A percentile compares a stretch with the other conserved stretches of the same genome.
These are phyloP conservation scores for Amphirosellinia nigrospora DNA, from an alignment of 495 filamentous ascomycete species.

Conservation along the genomic window DNA sequence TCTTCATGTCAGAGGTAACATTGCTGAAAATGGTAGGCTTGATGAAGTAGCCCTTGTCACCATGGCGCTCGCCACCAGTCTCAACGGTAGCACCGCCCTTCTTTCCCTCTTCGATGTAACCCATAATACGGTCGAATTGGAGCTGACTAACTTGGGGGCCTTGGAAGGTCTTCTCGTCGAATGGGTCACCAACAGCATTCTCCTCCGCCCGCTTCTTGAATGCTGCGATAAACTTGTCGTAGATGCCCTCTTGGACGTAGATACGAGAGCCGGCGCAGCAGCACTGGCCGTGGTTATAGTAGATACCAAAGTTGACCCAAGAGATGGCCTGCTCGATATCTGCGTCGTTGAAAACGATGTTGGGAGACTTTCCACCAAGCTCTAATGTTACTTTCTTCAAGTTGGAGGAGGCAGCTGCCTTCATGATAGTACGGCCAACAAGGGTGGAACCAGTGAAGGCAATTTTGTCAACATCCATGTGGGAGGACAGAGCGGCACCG, in stretches of 20 bases:
- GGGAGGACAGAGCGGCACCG: conserved; percentile 87
- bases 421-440: conserved; percentile 91
- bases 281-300: conserved; percentile 98
- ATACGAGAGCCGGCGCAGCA: conserved; percentile 96
- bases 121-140: conserved; percentile 98
- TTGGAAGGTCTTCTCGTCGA: conserved; percentile 88
- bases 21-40: conserved; percentile 96
- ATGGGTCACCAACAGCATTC: conserved; percentile 94
- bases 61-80: conserved; percentile 85
- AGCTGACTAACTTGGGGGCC: conserved; percentile 94
- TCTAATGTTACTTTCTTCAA: conserved; percentile 99
- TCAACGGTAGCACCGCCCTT: conserved; percentile 84
- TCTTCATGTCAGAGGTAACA: conserved; percentile 92
- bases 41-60: conserved; percentile 94
- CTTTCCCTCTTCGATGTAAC: conserved; percentile 92
- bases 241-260: conserved; percentile 94
- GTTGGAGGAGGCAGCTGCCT: conserved; percentile 93
- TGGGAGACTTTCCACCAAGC: conserved; percentile 96
- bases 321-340: conserved; percentile 95
- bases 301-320: conserved; percentile 99
- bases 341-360: conserved; percentile 96
- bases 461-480: conserved; percentile 99
- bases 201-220: conserved; percentile 85
- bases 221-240: conserved; percentile 87
- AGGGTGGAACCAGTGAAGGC: conserved; percentile 96